Percentiles rank a stretch among this genome's conserved stretches.
Evolutionary conservation across 495 filamentous ascomycete species (phyloP).

Genomic region (Baudoinia panamericana): DNA sequence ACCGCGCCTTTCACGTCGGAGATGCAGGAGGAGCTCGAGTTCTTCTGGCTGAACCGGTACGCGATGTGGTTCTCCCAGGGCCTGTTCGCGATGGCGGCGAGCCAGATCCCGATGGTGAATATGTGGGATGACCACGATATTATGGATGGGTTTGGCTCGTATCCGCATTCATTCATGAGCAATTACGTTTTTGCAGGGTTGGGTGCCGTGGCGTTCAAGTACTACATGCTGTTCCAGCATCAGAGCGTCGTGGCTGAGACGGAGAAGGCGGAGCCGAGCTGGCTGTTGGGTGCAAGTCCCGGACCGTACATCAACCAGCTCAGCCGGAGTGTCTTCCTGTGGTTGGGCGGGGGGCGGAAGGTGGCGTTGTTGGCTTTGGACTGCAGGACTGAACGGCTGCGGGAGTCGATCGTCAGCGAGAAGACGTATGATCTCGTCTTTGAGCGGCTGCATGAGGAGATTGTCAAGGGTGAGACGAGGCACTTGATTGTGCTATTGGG

Average conservation of each 20-base stretch:
- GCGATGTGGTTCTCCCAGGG: constrained; percentile 90
- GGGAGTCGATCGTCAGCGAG: constrained; percentile 64
- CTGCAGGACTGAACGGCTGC: constrained; percentile 78
- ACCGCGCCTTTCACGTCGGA: constrained; percentile 54
- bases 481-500: constrained; percentile 73
- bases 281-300: constrained; percentile 63
- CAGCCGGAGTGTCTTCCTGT: constrained; percentile 78
- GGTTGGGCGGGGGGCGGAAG: constrained; percentile 58
- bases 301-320: constrained; percentile 84
- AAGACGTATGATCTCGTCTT: constrained; percentile 75
- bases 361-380: constrained; percentile 79
- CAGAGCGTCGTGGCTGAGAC: constrained; percentile 72
- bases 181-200: constrained; percentile 82
- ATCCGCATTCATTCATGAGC: constrained; percentile 81
- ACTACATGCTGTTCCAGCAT: constrained; percentile 97
- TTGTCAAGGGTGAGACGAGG: constrained; percentile 68
- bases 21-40: constrained; percentile 74
- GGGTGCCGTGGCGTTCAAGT: constrained; percentile 87
- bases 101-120: constrained; percentile 96
- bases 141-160: constrained; percentile 92
- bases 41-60: constrained; percentile 77
- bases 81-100: constrained; percentile 77
- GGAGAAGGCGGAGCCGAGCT: constrained; percentile 73
- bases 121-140: constrained; percentile 98
- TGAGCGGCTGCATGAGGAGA: constrained; percentile 67